Evolutionary conservation across 1,139 yeast genomes (phyloP).

Genomic region (Blastobotrys illinoisensis): DNA sequence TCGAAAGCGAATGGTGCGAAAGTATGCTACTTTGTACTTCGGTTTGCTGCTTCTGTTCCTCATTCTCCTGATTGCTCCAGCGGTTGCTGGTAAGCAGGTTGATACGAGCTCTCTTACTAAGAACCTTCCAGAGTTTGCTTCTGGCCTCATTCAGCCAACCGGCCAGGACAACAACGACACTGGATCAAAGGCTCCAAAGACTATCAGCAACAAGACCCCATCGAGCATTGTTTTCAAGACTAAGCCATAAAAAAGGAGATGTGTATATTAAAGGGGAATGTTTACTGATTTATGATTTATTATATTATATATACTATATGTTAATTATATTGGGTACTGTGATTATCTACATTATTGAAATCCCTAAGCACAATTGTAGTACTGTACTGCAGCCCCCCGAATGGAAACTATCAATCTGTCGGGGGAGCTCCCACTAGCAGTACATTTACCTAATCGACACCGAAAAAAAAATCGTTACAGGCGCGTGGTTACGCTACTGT

Average conservation of each 20-base stretch:
- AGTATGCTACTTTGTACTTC: constrained; percentile 82
- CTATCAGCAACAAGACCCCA: constrained; percentile 31
- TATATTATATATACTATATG: neutral
- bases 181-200: constrained; percentile 29
- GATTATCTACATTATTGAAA: neutral
- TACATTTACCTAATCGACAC: too few species aligned
- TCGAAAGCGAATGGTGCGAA: constrained; percentile 97
- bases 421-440: too few species aligned
- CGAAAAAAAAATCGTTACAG: too few species aligned
- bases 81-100: constrained; percentile 43
- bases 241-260: constrained; percentile 21
- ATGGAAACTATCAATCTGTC: too few species aligned
- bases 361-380: too few species aligned
- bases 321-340: neutral
- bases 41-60: constrained; percentile 63
- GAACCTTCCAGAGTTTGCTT: constrained; percentile 41
- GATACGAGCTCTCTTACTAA: constrained; percentile 19
- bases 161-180: constrained; percentile 78
- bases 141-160: constrained; percentile 87
- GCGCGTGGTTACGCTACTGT: too few species aligned
- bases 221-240: constrained; percentile 24
- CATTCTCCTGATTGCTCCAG: constrained; percentile 86
- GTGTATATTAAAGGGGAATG: neutral
- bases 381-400: too few species aligned
- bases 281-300: neutral